Base-by-base conservation (phyloP, 352 stramenopile genomes). In the Globisporangium abappressorium region DNA sequence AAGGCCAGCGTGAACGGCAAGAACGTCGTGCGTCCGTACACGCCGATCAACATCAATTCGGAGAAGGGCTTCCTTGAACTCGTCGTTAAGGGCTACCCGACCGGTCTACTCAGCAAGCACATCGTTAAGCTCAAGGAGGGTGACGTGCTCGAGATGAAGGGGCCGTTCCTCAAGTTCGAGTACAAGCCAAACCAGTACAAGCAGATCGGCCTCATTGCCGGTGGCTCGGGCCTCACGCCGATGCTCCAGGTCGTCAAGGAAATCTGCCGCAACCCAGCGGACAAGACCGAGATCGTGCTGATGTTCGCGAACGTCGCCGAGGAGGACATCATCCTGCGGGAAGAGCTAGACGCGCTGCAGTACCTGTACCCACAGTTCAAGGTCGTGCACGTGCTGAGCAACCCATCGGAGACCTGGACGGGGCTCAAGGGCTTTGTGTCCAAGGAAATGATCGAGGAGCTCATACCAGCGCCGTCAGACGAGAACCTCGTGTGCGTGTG, bases 151-250 rank as follows among this genome's bases (percentile, higher is more conserved):
- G 87, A 97, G 65, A 93, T 98, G 81, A 97, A 97, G 74, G 93
- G 93, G 1, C 93, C 92, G 6, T 92, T 96, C 56, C 22, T 71
- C 38, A 97, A 97, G 78, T 87, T 97, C 60, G 72, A 70, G 30
- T 97, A 97, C 82, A 77, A 72, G 70, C 69, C 91, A 57, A 97
- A 97, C 80, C 75, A 77, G 73, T 95, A 95, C 75, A 97, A 96
- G 74, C 80, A 91, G 68, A 87, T 98, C 58, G 90, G 89, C 5
- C 75, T 97, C 63, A 90, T 98, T 66, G 92, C 93, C 62, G 93
- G 92, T 20, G 93, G 93, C 70, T 97, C 89, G 58, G 92, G 91
- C 24, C 86, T 97, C 74, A 97, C 91, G 51, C 91, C 91, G 33
- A 97, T 97, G 89, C 80, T 97, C 51, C 89, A 97, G 76, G 69